phyloP scores from a whole-genome alignment of 2,329 filamentous ascomycete species.

The Phyllosticta citrichinensis region DNA sequence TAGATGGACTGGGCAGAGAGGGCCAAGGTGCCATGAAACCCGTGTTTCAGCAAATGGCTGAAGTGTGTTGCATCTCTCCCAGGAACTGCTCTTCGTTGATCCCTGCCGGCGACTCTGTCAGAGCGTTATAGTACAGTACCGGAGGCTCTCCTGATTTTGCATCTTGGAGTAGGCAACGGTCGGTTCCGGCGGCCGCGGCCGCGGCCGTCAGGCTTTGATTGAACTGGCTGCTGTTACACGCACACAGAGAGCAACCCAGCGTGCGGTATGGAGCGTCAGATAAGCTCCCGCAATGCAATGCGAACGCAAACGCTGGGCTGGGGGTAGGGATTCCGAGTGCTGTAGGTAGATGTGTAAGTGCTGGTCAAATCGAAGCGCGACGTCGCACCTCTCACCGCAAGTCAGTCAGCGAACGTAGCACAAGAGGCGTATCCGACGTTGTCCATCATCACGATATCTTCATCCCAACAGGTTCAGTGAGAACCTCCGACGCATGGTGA shows the following conservation, averaged over 20 bases:
- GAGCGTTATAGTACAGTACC: not conserved
- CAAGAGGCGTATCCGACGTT: too few species aligned
- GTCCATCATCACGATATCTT: not conserved
- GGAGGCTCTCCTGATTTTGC: too few species aligned
- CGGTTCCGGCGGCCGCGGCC: not conserved
- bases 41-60: not conserved
- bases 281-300: not conserved
- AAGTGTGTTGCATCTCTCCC: not conserved
- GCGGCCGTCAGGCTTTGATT: not conserved
- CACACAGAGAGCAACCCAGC: not conserved
- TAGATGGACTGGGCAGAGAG: not conserved
- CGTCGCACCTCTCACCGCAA: not conserved
- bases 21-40: not conserved
- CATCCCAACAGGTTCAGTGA: not conserved
- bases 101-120: not conserved
- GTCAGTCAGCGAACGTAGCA: not conserved
- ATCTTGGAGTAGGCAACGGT: not conserved
- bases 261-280: not conserved
- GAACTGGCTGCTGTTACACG: too few species aligned
- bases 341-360: too few species aligned
- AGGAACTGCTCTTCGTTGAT: not conserved
- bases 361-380: too few species aligned
- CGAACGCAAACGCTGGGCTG: not conserved
- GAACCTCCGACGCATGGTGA: not conserved
- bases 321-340: not conserved